Evolutionary conservation across 2,329 filamentous ascomycete species (phyloP), one percentile per base, ranked within the genome.

Genomic region (Ophiostoma angusticollis): DNA sequence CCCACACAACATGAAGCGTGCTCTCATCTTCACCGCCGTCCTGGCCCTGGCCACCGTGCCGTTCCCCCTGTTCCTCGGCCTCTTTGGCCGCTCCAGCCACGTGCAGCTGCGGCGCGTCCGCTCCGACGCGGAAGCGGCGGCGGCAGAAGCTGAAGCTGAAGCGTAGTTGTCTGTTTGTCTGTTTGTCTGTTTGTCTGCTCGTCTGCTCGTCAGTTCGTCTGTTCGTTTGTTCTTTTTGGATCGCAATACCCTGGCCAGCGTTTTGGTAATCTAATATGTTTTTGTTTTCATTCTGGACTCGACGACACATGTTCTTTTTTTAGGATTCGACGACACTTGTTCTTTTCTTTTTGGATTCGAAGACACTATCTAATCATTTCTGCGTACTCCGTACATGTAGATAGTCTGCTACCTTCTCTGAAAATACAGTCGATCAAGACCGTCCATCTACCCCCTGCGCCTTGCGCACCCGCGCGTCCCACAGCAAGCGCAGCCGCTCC

Each of bases 21-120:
- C 81, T 1, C 63, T 95, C 44, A 68, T 93, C 17, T 93, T 95
- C 54, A 72, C 86, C 49, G 83, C 83, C 2, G 77, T 84, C 3
- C 42, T 94, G 9, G 74, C 76, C 0, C 55, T 79, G 39, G 69
- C 66, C 7, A 71, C 73, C 9, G 65, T 81, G 31, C 81, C 84
- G 8, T 57, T 82, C 34, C 79, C 83, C 1, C 49, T 93, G 43
- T 68, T 65, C 12, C 54, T 93, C 23, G 84, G 85, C 0, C 50
- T 80, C 31, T 81, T 87, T 55, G 84, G 84, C 0, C 60, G 75
- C 13, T 39, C 47, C 16, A 64, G 73, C 9, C 65, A 65, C 46
- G 55, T 77, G 13, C 51, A 49, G 16, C 57, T 78, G 52, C 63
- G 65, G 41, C 63, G 74, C 31, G 56, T 76, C 5, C 56, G 47